A percentile compares a stretch with the other conserved stretches of the same genome.
Evolutionary conservation across 2,329 filamentous ascomycete species (phyloP).

Genomic region (Emmonsia crescens): DNA sequence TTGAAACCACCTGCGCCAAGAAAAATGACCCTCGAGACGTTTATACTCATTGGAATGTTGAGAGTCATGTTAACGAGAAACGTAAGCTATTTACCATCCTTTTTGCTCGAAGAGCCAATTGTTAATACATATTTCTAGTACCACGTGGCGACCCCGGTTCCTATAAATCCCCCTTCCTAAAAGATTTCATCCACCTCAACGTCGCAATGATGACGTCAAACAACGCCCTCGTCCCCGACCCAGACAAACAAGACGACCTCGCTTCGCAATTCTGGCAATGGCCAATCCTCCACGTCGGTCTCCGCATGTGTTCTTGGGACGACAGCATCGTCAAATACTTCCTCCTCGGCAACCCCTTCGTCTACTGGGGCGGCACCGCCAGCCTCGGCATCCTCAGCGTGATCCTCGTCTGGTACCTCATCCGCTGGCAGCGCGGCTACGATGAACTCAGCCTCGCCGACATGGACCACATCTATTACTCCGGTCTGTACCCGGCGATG

Average conservation of each 20-base stretch:
- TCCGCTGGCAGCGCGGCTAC: conserved; percentile 95
- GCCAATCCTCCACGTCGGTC: conserved; percentile 87
- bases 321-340: conserved; percentile 96
- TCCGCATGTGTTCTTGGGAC: conserved; percentile 98
- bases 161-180: conserved; percentile 94
- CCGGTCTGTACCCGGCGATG: conserved; percentile 78
- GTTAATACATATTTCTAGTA: conserved; percentile 43
- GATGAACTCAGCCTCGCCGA: conserved; percentile 67
- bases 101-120: not conserved
- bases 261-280: conserved; percentile 98
- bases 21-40: conserved; percentile 83
- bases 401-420: conserved; percentile 69
- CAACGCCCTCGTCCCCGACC: conserved; percentile 93
- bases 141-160: conserved; percentile 78
- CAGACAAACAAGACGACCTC: conserved; percentile 97
- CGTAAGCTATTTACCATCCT: conserved; percentile 46
- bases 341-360: conserved; percentile 87
- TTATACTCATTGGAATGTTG: conserved; percentile 98
- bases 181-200: conserved; percentile 95
- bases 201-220: conserved; percentile 99
- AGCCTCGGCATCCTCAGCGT: conserved; percentile 62
- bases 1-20: conserved; percentile 92
- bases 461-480: conserved; percentile 89
- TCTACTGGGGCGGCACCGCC: conserved; percentile 89
- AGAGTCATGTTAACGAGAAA: conserved; percentile 87